Evolutionary conservation across 75 land plant species (phyloP).

Genomic region (Selaginella tamariscina): DNA sequence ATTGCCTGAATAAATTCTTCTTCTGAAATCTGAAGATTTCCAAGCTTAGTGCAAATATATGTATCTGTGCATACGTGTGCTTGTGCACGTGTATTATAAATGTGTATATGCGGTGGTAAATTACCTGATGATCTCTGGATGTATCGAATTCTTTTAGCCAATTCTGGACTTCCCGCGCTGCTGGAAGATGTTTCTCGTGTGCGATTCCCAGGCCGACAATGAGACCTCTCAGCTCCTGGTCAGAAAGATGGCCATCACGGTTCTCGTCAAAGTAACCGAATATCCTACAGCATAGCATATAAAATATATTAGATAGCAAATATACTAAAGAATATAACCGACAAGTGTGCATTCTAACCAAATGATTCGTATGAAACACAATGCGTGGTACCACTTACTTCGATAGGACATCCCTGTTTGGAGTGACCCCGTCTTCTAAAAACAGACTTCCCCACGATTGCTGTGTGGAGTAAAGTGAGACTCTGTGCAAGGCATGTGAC

Average conservation of each 20-base stretch:
- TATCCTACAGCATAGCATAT: conserved; percentile 22
- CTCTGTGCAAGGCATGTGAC: conserved; percentile 30
- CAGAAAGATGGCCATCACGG: conserved; percentile 19
- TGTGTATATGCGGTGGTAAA: not conserved
- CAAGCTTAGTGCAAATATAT: conserved; percentile 3
- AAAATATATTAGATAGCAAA: not conserved
- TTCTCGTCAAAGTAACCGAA: conserved; percentile 35
- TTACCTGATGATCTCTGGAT: conserved; percentile 17
- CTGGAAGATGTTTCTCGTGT: conserved; percentile 31
- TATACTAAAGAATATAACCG: not conserved
- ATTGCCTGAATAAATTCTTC: conserved; percentile 40
- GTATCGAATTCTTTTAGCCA: conserved; percentile 52
- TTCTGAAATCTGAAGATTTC: conserved; percentile 19
- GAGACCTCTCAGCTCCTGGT: conserved; percentile 35
- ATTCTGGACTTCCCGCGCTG: conserved; percentile 30
- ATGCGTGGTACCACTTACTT: conserved; percentile 19
- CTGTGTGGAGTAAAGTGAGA: conserved; percentile 16
- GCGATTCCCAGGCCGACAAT: conserved; percentile 47
- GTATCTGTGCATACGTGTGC: not conserved
- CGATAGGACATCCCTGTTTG: conserved; percentile 18
- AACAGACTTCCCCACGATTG: conserved; percentile 25
- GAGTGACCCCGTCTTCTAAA: conserved; percentile 15
- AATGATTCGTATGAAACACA: not conserved
- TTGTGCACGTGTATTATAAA: not conserved
- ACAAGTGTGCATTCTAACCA: not conserved